phyloP scores from a whole-genome alignment of 257 asterid genomes.

The Nicotiana obtusifolia region DNA sequence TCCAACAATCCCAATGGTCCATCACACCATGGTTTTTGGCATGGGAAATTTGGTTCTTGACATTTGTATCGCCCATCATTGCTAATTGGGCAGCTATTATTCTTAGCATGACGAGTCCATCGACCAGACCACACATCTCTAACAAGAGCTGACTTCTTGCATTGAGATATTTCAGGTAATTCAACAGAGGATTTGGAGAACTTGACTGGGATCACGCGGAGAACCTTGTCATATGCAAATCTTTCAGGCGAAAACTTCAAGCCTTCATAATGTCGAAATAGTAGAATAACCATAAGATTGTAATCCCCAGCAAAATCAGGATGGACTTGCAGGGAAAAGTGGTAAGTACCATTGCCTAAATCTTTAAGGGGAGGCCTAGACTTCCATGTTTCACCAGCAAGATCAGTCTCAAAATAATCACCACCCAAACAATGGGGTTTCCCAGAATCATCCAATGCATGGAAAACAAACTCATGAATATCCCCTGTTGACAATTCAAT shows the following conservation, averaged over 20 bases:
- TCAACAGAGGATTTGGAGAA: conserved; percentile 34
- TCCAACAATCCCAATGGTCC: conserved; percentile 67
- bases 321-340: conserved; percentile 66
- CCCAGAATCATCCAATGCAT: conserved; percentile 70
- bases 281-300: conserved; percentile 61
- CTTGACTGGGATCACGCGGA: conserved; percentile 49
- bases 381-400: conserved; percentile 78
- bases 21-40: conserved; percentile 72
- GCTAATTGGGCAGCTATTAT: conserved; percentile 55
- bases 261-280: conserved; percentile 65
- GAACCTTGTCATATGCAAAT: conserved; percentile 49
- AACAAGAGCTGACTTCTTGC: conserved; percentile 42
- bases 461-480: conserved; percentile 64
- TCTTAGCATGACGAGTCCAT: conserved; percentile 80
- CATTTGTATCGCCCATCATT: conserved; percentile 73
- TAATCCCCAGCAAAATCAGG: conserved; percentile 75
- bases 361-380: conserved; percentile 80
- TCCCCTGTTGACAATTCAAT: conserved; percentile 52
- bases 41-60: conserved; percentile 52
- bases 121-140: conserved; percentile 81
- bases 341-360: conserved; percentile 61
- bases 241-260: conserved; percentile 56
- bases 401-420: conserved; percentile 81
- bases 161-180: conserved; percentile 42
- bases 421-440: conserved; percentile 73